Percentiles rank a stretch among this genome's conserved stretches.
phyloP scores from a whole-genome alignment of 1,284 basidiomycete genomes.

The Leccinum olivaceoglutinosum region DNA sequence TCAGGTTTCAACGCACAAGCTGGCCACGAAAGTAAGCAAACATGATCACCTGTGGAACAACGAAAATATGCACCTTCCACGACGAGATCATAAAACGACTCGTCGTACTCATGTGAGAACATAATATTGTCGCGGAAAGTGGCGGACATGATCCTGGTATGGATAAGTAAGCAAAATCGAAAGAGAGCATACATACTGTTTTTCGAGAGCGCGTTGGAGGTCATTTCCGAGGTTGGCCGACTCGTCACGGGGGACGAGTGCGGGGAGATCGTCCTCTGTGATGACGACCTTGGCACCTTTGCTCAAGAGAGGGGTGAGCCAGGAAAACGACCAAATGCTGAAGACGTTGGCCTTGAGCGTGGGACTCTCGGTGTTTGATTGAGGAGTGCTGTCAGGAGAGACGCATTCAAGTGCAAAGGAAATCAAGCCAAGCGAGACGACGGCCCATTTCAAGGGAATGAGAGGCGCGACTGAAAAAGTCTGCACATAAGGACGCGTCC shows the following conservation, averaged over 20 bases:
- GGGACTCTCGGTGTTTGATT: constrained; percentile 63
- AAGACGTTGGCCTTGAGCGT: constrained; percentile 81
- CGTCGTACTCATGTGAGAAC: constrained; percentile 87
- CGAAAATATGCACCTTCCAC: constrained; percentile 52
- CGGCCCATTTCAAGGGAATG: constrained; percentile 45
- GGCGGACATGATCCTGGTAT: constrained; percentile 70
- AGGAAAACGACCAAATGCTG: constrained; percentile 69
- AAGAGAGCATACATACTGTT: constrained; percentile 40
- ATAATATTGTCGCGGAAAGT: constrained; percentile 86
- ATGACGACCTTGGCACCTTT: constrained; percentile 17
- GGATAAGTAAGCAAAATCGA: constrained; percentile 4
- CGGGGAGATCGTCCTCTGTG: constrained; percentile 67
- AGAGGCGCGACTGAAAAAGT: constrained; percentile 26
- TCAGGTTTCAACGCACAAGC: constrained; percentile 87
- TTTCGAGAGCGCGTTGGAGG: constrained; percentile 58
- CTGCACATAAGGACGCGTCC: constrained; percentile 51
- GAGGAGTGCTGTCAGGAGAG: constrained; percentile 56
- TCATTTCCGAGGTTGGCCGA: constrained; percentile 64
- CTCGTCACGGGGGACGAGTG: constrained; percentile 64
- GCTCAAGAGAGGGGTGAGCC: constrained; percentile 77
- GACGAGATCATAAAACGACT: constrained; percentile 70
- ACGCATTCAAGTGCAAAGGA: constrained; percentile 69
- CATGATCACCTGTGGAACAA: neutral
- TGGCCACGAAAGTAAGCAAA: constrained; percentile 18
- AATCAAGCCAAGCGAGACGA: constrained; percentile 45